A percentile compares a stretch with the other conserved stretches of the same genome.
These are phyloP conservation scores for Tuber melanosporum DNA, from an alignment of 495 filamentous ascomycete genomes.

Conservation along the genomic window DNA sequence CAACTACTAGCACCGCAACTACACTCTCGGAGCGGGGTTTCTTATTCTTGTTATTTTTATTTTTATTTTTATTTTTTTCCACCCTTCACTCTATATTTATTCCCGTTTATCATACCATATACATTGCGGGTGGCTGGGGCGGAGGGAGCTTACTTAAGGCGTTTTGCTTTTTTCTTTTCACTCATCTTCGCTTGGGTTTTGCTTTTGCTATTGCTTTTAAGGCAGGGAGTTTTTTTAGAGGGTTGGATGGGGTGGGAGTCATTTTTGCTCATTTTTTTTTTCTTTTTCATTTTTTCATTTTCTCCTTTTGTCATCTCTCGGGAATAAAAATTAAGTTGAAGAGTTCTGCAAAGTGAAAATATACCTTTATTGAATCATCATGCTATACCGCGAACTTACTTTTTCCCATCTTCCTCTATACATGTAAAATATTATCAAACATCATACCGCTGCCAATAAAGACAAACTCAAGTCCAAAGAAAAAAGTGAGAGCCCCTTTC, in stretches of 20 bases:
- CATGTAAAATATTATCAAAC: not conserved
- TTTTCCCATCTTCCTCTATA: not conserved
- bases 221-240: not conserved
- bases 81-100: conserved; percentile 4
- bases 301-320: conserved; percentile 2
- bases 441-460: not conserved
- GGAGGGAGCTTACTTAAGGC: not conserved
- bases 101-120: not conserved
- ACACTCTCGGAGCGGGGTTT: conserved; percentile 1
- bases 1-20: not conserved
- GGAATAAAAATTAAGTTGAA: not conserved
- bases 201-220: not conserved
- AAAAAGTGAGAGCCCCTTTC: not conserved
- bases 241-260: conserved; percentile 10
- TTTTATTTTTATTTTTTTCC: conserved; percentile 8
- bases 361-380: not conserved
- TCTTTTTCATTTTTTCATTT: conserved; percentile 15
- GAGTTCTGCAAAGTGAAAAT: not conserved
- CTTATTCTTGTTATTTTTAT: conserved; percentile 8
- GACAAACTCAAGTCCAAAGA: not conserved
- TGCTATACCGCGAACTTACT: not conserved
- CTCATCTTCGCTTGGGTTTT: not conserved
- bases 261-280: conserved; percentile 6
- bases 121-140: not conserved
- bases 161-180: not conserved